phyloP scores from a whole-genome alignment of 108 stramenopile species.

The Cyclotella choctawhatcheeana region DNA sequence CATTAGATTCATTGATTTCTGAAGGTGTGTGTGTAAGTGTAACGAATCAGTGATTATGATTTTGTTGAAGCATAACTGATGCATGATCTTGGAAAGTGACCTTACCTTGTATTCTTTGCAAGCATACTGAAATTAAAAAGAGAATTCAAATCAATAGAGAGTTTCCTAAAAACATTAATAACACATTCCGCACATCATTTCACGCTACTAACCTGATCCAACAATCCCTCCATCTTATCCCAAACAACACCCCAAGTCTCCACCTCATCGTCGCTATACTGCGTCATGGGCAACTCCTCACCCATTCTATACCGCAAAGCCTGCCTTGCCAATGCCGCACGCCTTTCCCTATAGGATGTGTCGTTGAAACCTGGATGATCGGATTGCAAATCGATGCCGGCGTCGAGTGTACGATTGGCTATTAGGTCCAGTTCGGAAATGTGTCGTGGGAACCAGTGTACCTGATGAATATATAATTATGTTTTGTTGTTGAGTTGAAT shows the following conservation, averaged over 20 bases:
- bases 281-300: constrained; percentile 78
- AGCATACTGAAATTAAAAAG: constrained; percentile 60
- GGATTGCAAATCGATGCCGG: constrained; percentile 77
- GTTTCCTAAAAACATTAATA: not conserved
- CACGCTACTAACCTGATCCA: constrained; percentile 52
- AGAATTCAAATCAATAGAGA: too few species aligned
- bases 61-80: not conserved
- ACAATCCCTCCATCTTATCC: constrained; percentile 84
- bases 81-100: not conserved
- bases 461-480: too few species aligned
- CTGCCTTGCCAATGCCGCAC: constrained; percentile 69
- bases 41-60: not conserved
- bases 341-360: constrained; percentile 78
- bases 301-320: constrained; percentile 79
- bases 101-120: constrained; percentile 89
- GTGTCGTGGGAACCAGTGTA: constrained; percentile 94
- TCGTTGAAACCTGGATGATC: constrained; percentile 96
- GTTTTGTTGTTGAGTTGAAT: too few species aligned
- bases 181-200: not conserved
- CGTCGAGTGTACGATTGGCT: constrained; percentile 88
- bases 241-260: constrained; percentile 94
- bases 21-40: not conserved
- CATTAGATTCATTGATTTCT: constrained; percentile 72
- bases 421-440: constrained; percentile 91
- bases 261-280: constrained; percentile 90